These are phyloP conservation scores for Thermothelomyces thermophilus DNA, from an alignment of 2,329 filamentous ascomycete genomes.

Conservation along the genomic window DNA sequence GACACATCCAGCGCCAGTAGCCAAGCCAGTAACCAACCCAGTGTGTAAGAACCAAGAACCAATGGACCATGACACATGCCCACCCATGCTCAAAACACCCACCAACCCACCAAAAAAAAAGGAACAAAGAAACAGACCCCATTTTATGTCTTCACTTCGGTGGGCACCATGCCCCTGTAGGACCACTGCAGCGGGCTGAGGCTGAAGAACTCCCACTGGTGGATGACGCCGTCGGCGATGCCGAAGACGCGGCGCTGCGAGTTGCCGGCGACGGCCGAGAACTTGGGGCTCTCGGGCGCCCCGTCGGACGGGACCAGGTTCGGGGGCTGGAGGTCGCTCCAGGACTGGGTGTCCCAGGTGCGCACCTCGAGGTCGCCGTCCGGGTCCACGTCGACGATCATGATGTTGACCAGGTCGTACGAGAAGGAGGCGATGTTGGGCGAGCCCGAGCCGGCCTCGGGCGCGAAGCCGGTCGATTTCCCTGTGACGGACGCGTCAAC, in stretches of 20 bases:
- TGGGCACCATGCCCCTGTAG: background rate
- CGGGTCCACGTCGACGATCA: background rate
- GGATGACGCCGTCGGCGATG: background rate
- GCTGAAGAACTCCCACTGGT: background rate
- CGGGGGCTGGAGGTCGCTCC: background rate
- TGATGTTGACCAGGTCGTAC: background rate
- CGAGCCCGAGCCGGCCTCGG: background rate
- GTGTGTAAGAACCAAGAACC: background rate
- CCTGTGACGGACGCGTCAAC: background rate
- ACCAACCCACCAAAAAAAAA: background rate
- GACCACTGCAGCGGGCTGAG: background rate
- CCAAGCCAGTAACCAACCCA: no score
- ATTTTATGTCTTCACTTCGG: background rate
- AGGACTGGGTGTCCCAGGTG: background rate
- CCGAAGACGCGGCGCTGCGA: background rate
- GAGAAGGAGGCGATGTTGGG: slow-evolving; percentile 1
- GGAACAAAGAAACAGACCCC: no score
- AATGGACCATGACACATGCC: background rate
- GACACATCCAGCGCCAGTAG: no score
- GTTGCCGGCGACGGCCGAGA: background rate
- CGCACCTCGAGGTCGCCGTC: background rate
- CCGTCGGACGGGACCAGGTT: background rate
- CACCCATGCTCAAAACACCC: background rate
- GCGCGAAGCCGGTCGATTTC: background rate
- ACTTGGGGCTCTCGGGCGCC: background rate